These are phyloP conservation scores for Poa annua DNA, from an alignment of 176 grass and related monocot species.

Conservation along the genomic window DNA sequence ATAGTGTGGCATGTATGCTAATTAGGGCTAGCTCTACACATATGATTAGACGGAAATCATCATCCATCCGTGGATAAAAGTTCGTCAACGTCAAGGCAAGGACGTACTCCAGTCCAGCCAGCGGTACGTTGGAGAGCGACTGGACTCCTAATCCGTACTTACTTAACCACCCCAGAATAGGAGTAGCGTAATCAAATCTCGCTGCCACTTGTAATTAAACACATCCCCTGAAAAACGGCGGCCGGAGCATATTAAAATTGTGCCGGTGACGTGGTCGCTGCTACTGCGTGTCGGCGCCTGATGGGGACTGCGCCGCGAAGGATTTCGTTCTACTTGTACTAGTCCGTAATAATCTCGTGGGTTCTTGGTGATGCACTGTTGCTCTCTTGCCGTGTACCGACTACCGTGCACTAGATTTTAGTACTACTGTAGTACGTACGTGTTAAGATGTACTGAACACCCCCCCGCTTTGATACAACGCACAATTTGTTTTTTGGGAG, in stretches of 20 bases:
- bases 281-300: neutral
- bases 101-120: too few species aligned
- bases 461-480: too few species aligned
- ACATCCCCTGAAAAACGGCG: conserved; percentile 9
- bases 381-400: too few species aligned
- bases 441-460: too few species aligned
- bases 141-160: conserved; percentile 9
- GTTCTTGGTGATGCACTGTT: too few species aligned
- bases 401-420: too few species aligned
- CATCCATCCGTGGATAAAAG: neutral
- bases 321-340: too few species aligned
- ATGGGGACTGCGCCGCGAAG: neutral
- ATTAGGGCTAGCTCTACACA: neutral
- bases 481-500: too few species aligned
- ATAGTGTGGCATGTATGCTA: neutral
- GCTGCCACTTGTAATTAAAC: conserved; percentile 19
- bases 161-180: neutral
- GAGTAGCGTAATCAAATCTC: neutral
- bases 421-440: too few species aligned
- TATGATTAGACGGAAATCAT: neutral
- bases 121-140: neutral
- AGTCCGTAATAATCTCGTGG: too few species aligned
- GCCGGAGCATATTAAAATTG: neutral
- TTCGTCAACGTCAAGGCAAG: neutral
- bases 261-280: conserved; percentile 28